Conservation (phyloP, 2,329 filamentous ascomycete genomes). For the Diaporthe longicolla region DNA sequence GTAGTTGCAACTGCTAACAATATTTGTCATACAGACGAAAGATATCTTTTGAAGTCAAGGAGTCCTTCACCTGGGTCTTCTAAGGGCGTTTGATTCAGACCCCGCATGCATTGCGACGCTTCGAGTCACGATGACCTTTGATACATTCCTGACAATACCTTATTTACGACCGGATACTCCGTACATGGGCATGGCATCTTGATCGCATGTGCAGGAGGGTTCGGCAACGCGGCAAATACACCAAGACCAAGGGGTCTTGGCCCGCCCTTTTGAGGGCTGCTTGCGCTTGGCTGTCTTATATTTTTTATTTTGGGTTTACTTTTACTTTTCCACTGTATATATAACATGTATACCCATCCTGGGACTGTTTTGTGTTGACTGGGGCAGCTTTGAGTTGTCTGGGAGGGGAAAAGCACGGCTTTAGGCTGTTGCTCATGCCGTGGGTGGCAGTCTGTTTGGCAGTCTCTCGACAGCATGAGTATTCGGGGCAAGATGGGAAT, state of each 20-base stretch:
- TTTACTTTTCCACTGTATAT: background rate
- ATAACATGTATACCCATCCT: background rate
- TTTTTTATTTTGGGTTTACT: background rate
- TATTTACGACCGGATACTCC: background rate
- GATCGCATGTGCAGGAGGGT: background rate
- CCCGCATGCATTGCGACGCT: background rate
- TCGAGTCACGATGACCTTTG: conserved; percentile 17
- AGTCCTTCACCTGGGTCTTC: conserved; percentile 77
- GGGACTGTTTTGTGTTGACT: background rate
- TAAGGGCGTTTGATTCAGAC: background rate
- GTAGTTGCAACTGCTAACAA: conserved; percentile 40
- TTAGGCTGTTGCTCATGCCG: background rate
- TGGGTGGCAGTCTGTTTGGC: background rate
- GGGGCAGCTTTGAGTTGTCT: background rate
- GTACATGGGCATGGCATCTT: background rate
- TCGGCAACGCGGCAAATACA: background rate
- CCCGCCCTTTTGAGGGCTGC: background rate
- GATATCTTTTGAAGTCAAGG: conserved; percentile 69
- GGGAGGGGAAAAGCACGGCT: background rate
- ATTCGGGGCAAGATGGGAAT: background rate
- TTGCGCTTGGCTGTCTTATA: conserved; percentile 8
- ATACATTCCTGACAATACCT: conserved; percentile 19
- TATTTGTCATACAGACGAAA: conserved; percentile 43
- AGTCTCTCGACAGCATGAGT: too few species aligned
- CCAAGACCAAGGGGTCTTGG: conserved; percentile 6